Percentiles rank a stretch among this genome's conserved stretches.
Conservation (phyloP, 2,329 filamentous ascomycete species). For the Zelopaecilomyces penicillatus region DNA sequence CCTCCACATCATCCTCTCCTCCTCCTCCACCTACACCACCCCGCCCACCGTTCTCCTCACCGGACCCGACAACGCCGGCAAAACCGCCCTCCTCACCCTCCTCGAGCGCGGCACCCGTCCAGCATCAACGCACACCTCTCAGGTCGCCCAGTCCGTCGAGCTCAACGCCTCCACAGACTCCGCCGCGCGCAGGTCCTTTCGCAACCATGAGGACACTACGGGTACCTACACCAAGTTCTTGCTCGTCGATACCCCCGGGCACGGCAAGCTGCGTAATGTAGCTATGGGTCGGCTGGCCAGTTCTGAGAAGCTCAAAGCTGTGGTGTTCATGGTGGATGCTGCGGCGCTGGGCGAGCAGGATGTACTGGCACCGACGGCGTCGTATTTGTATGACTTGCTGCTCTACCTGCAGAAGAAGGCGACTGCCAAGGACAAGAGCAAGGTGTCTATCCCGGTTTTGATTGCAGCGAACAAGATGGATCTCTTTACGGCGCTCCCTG, state of each 20-base stretch:
- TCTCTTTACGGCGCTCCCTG: conserved; percentile 83
- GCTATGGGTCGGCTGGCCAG: conserved; percentile 45
- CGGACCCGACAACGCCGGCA: conserved; percentile 75
- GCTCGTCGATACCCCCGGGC: conserved; percentile 84
- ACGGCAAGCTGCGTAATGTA: conserved; percentile 79
- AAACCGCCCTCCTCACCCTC: conserved; percentile 79
- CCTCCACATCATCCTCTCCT: conserved; percentile 68
- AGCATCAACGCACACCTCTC: conserved; percentile 47
- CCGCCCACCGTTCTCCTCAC: conserved; percentile 72
- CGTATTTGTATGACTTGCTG: conserved; percentile 85
- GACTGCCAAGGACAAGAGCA: conserved; percentile 30
- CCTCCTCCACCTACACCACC: conserved; percentile 52
- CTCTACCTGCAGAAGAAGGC: conserved; percentile 70
- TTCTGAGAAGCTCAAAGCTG: conserved; percentile 51
- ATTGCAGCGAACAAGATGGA: conserved; percentile 94
- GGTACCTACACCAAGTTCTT: conserved; percentile 60
- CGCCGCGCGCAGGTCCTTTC: conserved; percentile 35
- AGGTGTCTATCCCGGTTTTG: conserved; percentile 57
- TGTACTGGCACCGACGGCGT: conserved; percentile 62
- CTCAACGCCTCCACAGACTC: conserved; percentile 44
- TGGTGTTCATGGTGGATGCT: conserved; percentile 87
- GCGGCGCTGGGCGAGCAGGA: conserved; percentile 54
- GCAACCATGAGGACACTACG: conserved; percentile 47
- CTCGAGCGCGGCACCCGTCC: conserved; percentile 46
- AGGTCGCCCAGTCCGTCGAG: conserved; percentile 42